A percentile compares a stretch with the other conserved stretches of the same genome.
phyloP scores from a whole-genome alignment of 805 yeast genomes.

The Zygosaccharomyces bisporus region DNA sequence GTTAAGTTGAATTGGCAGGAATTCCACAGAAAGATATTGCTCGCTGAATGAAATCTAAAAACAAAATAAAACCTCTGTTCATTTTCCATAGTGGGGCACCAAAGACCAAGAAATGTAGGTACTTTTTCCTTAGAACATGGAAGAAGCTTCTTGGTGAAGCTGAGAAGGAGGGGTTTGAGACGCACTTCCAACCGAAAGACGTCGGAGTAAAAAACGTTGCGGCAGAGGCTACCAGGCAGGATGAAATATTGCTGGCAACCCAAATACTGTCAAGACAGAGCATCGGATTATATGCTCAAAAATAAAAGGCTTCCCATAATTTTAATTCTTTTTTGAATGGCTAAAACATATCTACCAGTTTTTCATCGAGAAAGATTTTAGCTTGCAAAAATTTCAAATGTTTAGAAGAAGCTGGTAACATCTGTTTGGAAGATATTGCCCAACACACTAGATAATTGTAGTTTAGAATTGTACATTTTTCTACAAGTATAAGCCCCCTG shows the following conservation, averaged over 20 bases:
- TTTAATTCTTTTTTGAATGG: no score
- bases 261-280: no score
- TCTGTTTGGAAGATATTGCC: no score
- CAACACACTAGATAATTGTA: no score
- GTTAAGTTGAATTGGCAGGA: conserved; percentile 38
- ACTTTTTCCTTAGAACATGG: conserved; percentile 13
- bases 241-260: background rate
- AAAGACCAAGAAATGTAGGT: conserved; percentile 34
- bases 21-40: conserved; percentile 37
- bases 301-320: no score
- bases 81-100: conserved; percentile 42
- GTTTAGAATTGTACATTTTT: no score
- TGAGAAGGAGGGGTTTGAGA: conserved; percentile 34
- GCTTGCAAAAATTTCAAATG: no score
- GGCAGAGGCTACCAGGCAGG: background rate
- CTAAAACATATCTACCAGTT: no score
- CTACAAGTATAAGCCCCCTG: no score
- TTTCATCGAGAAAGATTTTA: no score
- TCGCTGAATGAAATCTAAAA: conserved; percentile 11
- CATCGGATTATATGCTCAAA: no score
- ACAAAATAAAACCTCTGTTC: conserved; percentile 24
- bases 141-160: conserved; percentile 19
- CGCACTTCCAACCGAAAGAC: conserved; percentile 10
- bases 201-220: background rate
- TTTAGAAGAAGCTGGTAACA: no score